Base-by-base conservation (phyloP, 257 asterid species). In the Solanum raphanifolium region DNA sequence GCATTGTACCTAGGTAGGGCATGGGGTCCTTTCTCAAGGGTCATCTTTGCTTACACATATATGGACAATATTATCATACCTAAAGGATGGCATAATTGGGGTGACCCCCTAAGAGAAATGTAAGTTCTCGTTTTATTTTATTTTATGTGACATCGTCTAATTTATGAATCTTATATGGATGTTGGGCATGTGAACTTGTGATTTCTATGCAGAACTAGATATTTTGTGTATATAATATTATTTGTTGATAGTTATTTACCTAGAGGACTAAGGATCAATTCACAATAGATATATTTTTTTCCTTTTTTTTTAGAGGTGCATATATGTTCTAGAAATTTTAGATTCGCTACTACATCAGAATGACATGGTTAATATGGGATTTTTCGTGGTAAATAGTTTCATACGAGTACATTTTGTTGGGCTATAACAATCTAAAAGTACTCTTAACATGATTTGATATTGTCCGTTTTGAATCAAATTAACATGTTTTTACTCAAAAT, bases 11-110 rank as follows among this genome's bases (percentile, higher is more conserved):
- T 97, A 1, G 99, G 99, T 74, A 92, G 99, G 94, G 99, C 99
- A 15, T 97, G 99, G 98, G 98, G 98, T 6, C 98, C 99, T 4
- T 97, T 97, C 83, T 97, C 99, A 0, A 94, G 98, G 91, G 99
- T 97, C 4, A 92, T 97, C 23, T 97, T 97, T 72, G 95, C 98
- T 83, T 93, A 95, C 83, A 95, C 99, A 9, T 94, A 94, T 76
- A 95, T 97, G 98, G 98, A 95, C 94, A 95, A 95, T 84, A 95
- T 95, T 86, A 92, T 97, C 91, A 93, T 95, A 36, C 99, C 98
- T 1, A 95, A 94, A 88, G 99, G 99, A 29, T 97, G 99, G 99
- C 93, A 93, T 87, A 95, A 95, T 46, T 97, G 98, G 99, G 98
- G 98, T 25, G 99, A 96, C 88, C 99, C 99, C 60, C 92, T 90